Percentiles rank a stretch among this genome's conserved stretches.
Evolutionary conservation across 192 early-diverging fungal genomes (phyloP).

Genomic region (Coemansia sp.): DNA sequence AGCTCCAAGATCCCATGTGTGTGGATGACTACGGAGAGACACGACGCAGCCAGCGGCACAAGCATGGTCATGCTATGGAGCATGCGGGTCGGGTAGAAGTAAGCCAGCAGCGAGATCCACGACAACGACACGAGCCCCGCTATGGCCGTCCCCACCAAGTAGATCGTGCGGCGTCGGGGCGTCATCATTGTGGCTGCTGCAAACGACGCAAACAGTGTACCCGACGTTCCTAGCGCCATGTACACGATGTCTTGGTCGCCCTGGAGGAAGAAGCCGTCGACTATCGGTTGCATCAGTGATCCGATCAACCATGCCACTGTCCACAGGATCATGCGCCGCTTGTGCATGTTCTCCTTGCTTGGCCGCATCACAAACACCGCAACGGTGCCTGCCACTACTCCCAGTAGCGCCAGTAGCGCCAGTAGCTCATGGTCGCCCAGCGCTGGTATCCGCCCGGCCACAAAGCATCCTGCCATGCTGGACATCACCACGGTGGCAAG

Average conservation of each 20-base stretch:
- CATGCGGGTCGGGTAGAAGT: conserved; percentile 19
- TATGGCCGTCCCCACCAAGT: conserved; percentile 17
- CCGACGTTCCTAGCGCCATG: conserved; percentile 12
- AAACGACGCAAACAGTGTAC: conserved; percentile 35
- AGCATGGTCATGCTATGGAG: conserved; percentile 17
- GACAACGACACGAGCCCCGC: conserved; percentile 12
- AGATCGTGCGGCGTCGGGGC: conserved; percentile 12
- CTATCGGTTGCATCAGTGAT: conserved; percentile 6
- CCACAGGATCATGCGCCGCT: conserved; percentile 29
- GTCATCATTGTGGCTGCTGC: conserved; percentile 22
- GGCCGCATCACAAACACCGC: conserved; percentile 13
- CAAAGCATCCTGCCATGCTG: conserved; percentile 20
- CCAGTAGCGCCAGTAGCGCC: not conserved
- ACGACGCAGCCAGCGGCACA: conserved; percentile 12
- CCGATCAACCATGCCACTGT: conserved; percentile 7
- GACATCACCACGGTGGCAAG: conserved; percentile 9
- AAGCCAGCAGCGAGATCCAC: conserved; percentile 17
- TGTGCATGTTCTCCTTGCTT: conserved; percentile 13
- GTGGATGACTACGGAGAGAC: conserved; percentile 30
- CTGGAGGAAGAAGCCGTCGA: conserved; percentile 8
- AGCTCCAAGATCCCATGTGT: conserved; percentile 28
- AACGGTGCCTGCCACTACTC: not conserved
- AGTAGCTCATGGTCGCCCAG: not conserved
- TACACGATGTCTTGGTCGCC: conserved; percentile 17
- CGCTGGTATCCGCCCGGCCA: conserved; percentile 3